phyloP scores from a whole-genome alignment of 352 stramenopile species.

The Phytopythium chamaehyphon region DNA sequence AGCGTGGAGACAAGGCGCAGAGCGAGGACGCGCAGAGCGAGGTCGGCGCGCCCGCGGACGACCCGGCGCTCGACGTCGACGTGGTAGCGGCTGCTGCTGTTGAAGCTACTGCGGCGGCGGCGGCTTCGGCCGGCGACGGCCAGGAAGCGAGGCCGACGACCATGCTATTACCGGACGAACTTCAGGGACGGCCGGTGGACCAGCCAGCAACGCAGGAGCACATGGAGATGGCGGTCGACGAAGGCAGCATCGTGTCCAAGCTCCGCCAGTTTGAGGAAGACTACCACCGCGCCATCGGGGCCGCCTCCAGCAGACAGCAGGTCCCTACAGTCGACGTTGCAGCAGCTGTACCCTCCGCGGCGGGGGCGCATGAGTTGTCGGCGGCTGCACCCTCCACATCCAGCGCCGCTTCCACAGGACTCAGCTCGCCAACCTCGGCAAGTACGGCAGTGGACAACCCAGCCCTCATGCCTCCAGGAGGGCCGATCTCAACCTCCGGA shows the following conservation, averaged over 20 bases:
- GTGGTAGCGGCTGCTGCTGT: not conserved
- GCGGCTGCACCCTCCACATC: not conserved
- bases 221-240: slow-evolving; percentile 13
- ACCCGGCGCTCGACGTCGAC: not conserved
- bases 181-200: not conserved
- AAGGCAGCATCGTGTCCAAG: slow-evolving; percentile 19
- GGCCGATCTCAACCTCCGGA: slow-evolving; percentile 18
- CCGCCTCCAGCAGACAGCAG: not conserved
- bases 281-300: slow-evolving; percentile 19
- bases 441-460: not conserved
- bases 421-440: not conserved
- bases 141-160: not conserved
- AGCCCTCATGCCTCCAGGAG: slow-evolving; percentile 2
- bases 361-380: not conserved
- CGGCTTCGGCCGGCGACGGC: not conserved
- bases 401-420: not conserved
- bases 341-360: too few species aligned
- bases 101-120: not conserved
- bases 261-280: slow-evolving; percentile 44
- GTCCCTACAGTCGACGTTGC: not conserved
- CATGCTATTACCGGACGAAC: slow-evolving; percentile 5
- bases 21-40: slow-evolving; percentile 10
- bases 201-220: not conserved
- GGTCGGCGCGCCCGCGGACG: not conserved
- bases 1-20: slow-evolving; percentile 32